A percentile compares a stretch with the other conserved stretches of the same genome.
These are phyloP conservation scores for Fomitopsis schrenkii DNA, from an alignment of 1,284 basidiomycete species.

Conservation along the genomic window DNA sequence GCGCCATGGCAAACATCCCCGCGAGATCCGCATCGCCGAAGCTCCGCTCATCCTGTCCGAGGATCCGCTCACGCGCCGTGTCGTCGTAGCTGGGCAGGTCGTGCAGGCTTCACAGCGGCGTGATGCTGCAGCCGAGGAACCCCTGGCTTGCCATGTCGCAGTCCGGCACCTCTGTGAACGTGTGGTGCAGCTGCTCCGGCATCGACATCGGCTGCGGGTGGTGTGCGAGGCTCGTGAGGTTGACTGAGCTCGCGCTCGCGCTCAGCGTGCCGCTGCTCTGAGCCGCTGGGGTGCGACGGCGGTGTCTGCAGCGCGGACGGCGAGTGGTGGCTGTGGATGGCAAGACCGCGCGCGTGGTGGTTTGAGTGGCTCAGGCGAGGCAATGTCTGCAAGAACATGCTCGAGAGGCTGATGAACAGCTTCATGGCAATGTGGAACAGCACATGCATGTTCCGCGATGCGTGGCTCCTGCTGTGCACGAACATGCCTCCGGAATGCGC, in stretches of 20 bases:
- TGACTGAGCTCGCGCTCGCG: conserved; percentile 16
- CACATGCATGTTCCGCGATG: conserved; percentile 45
- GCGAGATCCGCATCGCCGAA: conserved; percentile 26
- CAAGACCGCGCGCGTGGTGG: conserved; percentile 15
- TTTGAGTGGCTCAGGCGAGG: conserved; percentile 34
- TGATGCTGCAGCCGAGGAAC: conserved; percentile 81
- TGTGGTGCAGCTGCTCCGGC: conserved; percentile 47
- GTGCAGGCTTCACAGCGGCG: conserved; percentile 70
- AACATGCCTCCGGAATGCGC: conserved; percentile 37
- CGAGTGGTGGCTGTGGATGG: background rate
- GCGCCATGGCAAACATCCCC: conserved; percentile 19
- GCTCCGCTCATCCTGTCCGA: conserved; percentile 18
- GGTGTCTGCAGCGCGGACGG: conserved; percentile 1
- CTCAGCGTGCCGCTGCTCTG: conserved; percentile 17
- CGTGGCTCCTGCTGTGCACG: conserved; percentile 45
- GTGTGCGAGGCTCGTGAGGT: conserved; percentile 14
- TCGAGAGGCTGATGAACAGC: conserved; percentile 43
- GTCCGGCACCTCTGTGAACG: conserved; percentile 76
- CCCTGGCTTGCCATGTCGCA: conserved; percentile 71
- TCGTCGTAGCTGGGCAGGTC: conserved; percentile 84
- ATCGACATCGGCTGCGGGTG: conserved; percentile 28
- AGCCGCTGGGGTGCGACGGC: conserved; percentile 6
- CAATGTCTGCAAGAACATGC: conserved; percentile 30
- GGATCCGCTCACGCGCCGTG: conserved; percentile 17
- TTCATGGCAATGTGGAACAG: conserved; percentile 62